Percentiles rank a stretch among this genome's conserved stretches.
Evolutionary conservation across 768 basidiomycete species (phyloP).

Genomic region (Suillus plorans): DNA sequence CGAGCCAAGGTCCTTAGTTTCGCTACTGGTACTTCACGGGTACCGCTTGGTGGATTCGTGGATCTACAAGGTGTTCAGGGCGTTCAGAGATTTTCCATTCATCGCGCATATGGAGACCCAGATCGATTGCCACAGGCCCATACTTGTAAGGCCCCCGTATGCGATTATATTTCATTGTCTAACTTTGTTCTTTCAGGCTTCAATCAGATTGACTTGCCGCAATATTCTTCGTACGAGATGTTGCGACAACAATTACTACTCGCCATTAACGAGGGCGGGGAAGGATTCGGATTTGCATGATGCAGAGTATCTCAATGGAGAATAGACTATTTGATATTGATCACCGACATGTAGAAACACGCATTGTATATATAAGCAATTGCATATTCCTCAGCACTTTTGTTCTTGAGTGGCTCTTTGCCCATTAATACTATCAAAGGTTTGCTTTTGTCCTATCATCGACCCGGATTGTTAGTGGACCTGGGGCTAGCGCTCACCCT

Average conservation of each 20-base stretch:
- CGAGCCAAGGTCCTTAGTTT: conserved; percentile 96
- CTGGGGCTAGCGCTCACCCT: neutral
- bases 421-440: neutral
- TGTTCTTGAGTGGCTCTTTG: neutral
- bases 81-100: conserved; percentile 93
- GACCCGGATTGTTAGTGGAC: neutral
- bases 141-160: conserved; percentile 60
- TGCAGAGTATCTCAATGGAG: conserved; percentile 7
- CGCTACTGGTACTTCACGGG: conserved; percentile 89
- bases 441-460: conserved; percentile 3
- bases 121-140: conserved; percentile 88
- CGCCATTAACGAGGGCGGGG: conserved; percentile 94
- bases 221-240: conserved; percentile 96
- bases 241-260: conserved; percentile 86
- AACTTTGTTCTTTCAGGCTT: conserved; percentile 55
- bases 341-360: conserved; percentile 29
- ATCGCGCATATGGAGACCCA: conserved; percentile 85
- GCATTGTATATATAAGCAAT: conserved; percentile 32
- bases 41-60: conserved; percentile 91
- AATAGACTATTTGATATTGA: conserved; percentile 18
- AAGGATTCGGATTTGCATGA: conserved; percentile 87
- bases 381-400: conserved; percentile 17
- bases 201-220: conserved; percentile 93
- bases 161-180: conserved; percentile 6
- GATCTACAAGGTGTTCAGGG: conserved; percentile 96